Base-by-base conservation (phyloP, 2,329 filamentous ascomycete genomes). In the Alternaria solani region DNA sequence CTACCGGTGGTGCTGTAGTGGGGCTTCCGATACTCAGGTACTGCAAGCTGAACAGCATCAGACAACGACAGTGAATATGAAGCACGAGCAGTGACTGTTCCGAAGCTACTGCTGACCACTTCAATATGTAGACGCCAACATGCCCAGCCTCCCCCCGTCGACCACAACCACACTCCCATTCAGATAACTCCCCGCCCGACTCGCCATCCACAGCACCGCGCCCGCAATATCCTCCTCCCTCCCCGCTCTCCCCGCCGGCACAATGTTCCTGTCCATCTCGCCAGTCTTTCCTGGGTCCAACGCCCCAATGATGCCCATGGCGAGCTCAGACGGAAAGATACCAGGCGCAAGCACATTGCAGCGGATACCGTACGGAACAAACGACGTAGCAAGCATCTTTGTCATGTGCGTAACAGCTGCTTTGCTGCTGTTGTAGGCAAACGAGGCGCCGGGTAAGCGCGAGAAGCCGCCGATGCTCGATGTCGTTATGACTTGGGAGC, bases 221-320 rank as follows among this genome's bases (percentile, higher is more conserved):
- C 89, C 88, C 1, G 84, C 86, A 81, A 92, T 87, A 69, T 91
- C 89, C 66, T 87, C 78, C 59, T 87, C 83, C 41, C 85, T 82
- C 1, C 89, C 89, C 62, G 85, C 82, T 46, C 89, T 81, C 41
- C 84, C 84, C n/a, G 88, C 77, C 0, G 89, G 89, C 20, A 67
- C 55, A 26, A 68, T 28, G 7, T n/a, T 28, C 36, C 18, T 59
- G 46, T 62, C 57, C 42, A 65, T 48, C 7, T 44, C 47, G 14
- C 52, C 54, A 9, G 48, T 55, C 2, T 56, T 23, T 2, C 38
- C 23, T 14, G 58, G 47, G 25, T 43, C 44, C 18, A 61, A 36
- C 5, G 51, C 46, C 20, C 46, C 53, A 41, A 68, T 58, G 25
- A 59, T 63, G 4, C 62, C 62, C 7, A 49, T 47, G 9, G 68